phyloP scores from a whole-genome alignment of 805 yeast genomes.

The Saccharomyces mikatae region DNA sequence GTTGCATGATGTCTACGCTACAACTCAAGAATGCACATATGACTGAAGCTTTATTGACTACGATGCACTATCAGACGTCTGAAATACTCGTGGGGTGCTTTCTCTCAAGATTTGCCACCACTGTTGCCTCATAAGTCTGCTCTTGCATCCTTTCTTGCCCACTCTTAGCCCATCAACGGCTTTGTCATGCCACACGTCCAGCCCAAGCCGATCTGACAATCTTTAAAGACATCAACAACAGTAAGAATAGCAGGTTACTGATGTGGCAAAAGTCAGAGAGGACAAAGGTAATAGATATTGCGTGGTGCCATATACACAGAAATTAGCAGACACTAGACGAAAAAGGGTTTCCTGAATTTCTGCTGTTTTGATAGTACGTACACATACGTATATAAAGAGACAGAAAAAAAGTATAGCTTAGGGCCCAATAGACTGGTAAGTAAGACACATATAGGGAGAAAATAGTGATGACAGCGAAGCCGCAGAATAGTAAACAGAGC shows the following conservation, averaged over 20 bases:
- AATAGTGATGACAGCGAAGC: background rate
- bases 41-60: background rate
- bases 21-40: background rate
- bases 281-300: background rate
- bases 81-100: background rate
- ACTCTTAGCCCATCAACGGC: slow-evolving; percentile 1
- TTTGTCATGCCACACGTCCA: background rate
- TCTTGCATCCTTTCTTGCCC: background rate
- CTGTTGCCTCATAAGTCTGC: background rate
- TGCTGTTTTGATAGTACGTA: background rate
- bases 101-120: background rate
- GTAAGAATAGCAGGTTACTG: background rate
- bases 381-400: background rate
- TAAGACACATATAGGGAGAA: background rate
- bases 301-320: background rate
- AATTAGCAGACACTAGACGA: background rate
- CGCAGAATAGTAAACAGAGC: slow-evolving; percentile 1
- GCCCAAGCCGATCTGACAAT: background rate
- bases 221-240: background rate
- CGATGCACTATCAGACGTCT: background rate
- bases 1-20: background rate
- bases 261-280: background rate
- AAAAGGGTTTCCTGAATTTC: background rate
- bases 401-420: background rate
- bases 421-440: background rate